Percentiles rank a stretch among this genome's conserved stretches.
phyloP scores from a whole-genome alignment of 2,329 filamentous ascomycete species.

The Ophiostoma sp. region DNA sequence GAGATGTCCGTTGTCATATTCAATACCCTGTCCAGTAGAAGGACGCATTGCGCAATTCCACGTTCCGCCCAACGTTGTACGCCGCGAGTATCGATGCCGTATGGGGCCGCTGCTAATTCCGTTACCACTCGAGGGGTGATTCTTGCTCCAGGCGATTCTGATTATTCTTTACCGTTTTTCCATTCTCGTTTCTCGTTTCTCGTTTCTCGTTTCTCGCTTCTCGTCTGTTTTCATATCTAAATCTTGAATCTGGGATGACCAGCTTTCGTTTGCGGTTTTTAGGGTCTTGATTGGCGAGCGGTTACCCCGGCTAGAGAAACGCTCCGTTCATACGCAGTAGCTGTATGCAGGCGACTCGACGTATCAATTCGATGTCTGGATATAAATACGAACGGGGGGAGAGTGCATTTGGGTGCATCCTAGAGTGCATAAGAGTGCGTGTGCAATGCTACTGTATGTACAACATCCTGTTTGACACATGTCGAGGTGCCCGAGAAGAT shows the following conservation, averaged over 20 bases:
- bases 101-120: slow-evolving; percentile 6
- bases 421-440: background rate
- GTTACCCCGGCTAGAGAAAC: slow-evolving; percentile 20
- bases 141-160: too few species aligned
- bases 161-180: too few species aligned
- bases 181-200: background rate
- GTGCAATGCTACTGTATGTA: slow-evolving; percentile 8
- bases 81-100: slow-evolving; percentile 4
- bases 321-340: slow-evolving; percentile 20
- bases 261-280: background rate
- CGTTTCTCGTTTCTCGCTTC: background rate
- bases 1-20: too few species aligned
- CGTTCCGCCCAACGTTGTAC: slow-evolving; percentile 5
- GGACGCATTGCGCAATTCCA: slow-evolving; percentile 18
- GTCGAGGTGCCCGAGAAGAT: slow-evolving; percentile 6
- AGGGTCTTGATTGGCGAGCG: slow-evolving; percentile 18
- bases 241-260: background rate
- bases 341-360: slow-evolving; percentile 19
- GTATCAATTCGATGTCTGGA: background rate
- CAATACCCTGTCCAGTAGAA: background rate
- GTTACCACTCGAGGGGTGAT: background rate
- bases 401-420: background rate
- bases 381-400: too few species aligned
- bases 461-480: slow-evolving; percentile 3
- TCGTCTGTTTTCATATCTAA: background rate